Evolutionary conservation across 768 basidiomycete species (phyloP), one percentile per base, ranked within the genome.

Genomic region (Boletus sp.): DNA sequence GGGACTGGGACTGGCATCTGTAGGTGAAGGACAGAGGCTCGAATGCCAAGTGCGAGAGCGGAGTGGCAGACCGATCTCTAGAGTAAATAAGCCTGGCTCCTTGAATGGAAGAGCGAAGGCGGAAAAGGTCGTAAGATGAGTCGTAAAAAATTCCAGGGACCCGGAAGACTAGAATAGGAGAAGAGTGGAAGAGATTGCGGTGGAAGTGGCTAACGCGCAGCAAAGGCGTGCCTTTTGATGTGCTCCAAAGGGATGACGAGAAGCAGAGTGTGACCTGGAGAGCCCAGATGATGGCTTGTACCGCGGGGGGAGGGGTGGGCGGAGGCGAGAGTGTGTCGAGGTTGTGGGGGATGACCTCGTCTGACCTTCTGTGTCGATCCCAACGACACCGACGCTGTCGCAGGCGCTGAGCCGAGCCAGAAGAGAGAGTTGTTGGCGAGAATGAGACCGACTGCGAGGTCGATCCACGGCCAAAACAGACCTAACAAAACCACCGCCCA

Each of bases 1-100:
- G 86, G 87, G 66, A 89, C 89, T 63, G 90, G 89, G 79, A 92
- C 90, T 77, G 90, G 90, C 90, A 92, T 92, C 81, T 84, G 87
- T 82, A 77, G 65, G 67, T 69, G 55, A 69, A 74, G 73, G 73
- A 69, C 61, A 67, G 75, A 77, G 77, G 65, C 52, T 66, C 35
- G 73, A 64, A 74, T 71, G 76, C 76, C 78, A 69, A 67, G 63
- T 60, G 76, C 84, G 77, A 78, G 59, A 53, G 66, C 67, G 75
- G 78, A 74, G 64, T 60, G 71, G 67, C 73, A 76, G 73, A 71
- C 72, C 66, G 66, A 60, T 69, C 76, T 77, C 78, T 68, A 58
- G 71, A 78, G 79, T 75, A 70, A 63, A 63, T 64, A 63, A 32
- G 57, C 65, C 71, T 51, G 63, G 64, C 68, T 74, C 78, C 78